Conservation (phyloP, 768 basidiomycete genomes). For the Amanita pseudoporphyria region DNA sequence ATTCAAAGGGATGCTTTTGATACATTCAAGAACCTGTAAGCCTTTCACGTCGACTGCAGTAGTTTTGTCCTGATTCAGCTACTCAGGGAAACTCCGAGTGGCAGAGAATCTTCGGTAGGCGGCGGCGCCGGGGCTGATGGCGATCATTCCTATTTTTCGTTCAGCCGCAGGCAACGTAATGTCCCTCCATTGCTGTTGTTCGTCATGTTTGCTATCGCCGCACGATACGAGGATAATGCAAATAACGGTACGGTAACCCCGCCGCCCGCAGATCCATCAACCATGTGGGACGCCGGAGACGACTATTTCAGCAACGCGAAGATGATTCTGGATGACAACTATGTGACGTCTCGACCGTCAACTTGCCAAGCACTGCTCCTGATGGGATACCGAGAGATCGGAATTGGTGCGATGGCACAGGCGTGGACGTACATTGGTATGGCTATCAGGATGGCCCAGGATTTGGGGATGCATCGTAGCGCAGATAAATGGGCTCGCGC, state of each 20-base stretch:
- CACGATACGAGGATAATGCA: constrained; percentile 42
- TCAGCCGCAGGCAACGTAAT: constrained; percentile 31
- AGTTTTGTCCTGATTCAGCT: background rate
- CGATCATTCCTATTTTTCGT: constrained; percentile 17
- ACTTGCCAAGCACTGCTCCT: constrained; percentile 76
- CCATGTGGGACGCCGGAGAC: constrained; percentile 83
- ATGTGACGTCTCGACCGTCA: constrained; percentile 61
- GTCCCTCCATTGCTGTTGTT: constrained; percentile 63
- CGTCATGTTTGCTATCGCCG: constrained; percentile 77
- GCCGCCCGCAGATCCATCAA: constrained; percentile 32
- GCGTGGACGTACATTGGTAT: constrained; percentile 83
- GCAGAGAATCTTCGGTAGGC: constrained; percentile 12
- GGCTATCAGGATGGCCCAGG: constrained; percentile 90
- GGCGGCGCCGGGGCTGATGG: background rate
- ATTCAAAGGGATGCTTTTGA: constrained; percentile 63
- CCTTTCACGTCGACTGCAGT: background rate
- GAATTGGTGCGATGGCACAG: constrained; percentile 83
- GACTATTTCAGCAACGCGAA: constrained; percentile 62
- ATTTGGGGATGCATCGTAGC: constrained; percentile 73
- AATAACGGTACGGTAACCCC: constrained; percentile 13
- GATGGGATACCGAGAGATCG: constrained; percentile 78
- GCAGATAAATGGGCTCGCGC: constrained; percentile 70
- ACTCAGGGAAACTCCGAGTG: constrained; percentile 6
- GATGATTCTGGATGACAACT: constrained; percentile 50
- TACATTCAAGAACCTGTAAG: constrained; percentile 34